phyloP scores from a whole-genome alignment of 2,329 filamentous ascomycete genomes.

The Neonectria hederae region DNA sequence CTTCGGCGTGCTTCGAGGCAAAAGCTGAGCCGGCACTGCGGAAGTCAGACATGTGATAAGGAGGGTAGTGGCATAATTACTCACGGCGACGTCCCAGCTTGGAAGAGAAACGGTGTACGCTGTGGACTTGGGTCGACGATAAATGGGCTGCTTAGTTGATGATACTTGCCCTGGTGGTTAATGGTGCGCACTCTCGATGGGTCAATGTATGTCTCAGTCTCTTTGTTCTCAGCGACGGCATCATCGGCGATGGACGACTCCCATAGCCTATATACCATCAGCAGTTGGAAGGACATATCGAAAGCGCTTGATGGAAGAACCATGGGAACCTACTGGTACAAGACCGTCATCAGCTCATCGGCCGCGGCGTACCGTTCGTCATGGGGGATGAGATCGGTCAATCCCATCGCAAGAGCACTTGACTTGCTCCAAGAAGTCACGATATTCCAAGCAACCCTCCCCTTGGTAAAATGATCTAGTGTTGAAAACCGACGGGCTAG shows the following conservation, averaged over 20 bases:
- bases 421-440: slow-evolving; percentile 23
- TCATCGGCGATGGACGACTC: slow-evolving; percentile 19
- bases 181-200: slow-evolving; percentile 63
- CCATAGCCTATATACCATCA: slow-evolving; percentile 14
- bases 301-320: background rate
- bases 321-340: slow-evolving; percentile 11
- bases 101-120: slow-evolving; percentile 67
- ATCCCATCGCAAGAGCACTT: slow-evolving; percentile 16
- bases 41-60: background rate
- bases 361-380: slow-evolving; percentile 20
- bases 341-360: slow-evolving; percentile 17
- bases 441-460: slow-evolving; percentile 20
- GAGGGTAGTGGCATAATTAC: too few species aligned
- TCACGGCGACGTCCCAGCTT: slow-evolving; percentile 66
- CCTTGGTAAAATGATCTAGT: slow-evolving; percentile 21
- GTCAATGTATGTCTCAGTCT: slow-evolving; percentile 56
- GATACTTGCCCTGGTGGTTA: slow-evolving; percentile 67
- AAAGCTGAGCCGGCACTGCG: slow-evolving; percentile 60
- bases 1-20: slow-evolving; percentile 68
- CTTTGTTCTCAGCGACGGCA: slow-evolving; percentile 47
- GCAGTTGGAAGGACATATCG: background rate
- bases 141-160: slow-evolving; percentile 34
- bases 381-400: slow-evolving; percentile 14
- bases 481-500: slow-evolving; percentile 21
- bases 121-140: slow-evolving; percentile 53